Evolutionary conservation across 148 eudicot species (phyloP).

Genomic region (Camellia japonica): DNA sequence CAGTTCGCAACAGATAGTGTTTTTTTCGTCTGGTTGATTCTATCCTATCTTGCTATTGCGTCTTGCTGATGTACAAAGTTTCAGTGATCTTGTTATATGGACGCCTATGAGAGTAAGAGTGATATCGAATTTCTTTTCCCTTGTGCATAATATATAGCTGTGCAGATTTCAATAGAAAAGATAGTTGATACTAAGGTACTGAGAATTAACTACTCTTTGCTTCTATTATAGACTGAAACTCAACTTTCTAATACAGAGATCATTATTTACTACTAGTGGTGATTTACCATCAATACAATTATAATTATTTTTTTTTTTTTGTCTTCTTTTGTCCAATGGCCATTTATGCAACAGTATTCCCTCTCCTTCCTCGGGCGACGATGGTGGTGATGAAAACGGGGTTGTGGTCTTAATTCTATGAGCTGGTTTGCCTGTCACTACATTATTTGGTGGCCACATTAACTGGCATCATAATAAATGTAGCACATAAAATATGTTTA

Average conservation of each 20-base stretch:
- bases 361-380: no score
- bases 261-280: background rate
- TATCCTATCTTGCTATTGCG: background rate
- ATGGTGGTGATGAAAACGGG: no score
- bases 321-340: background rate
- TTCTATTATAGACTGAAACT: background rate
- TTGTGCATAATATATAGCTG: background rate
- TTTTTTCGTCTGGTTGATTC: background rate
- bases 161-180: background rate
- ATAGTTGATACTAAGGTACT: no score
- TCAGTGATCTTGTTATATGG: background rate
- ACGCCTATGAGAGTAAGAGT: background rate
- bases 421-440: background rate
- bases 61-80: background rate
- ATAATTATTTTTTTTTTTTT: background rate
- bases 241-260: background rate
- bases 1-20: background rate
- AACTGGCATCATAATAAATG: no score
- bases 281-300: background rate
- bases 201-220: background rate
- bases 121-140: background rate
- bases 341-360: no score
- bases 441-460: background rate
- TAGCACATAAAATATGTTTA: no score
- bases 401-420: no score